Conservation (phyloP, 805 yeast species). For the Kodamaea laetipori region DNA sequence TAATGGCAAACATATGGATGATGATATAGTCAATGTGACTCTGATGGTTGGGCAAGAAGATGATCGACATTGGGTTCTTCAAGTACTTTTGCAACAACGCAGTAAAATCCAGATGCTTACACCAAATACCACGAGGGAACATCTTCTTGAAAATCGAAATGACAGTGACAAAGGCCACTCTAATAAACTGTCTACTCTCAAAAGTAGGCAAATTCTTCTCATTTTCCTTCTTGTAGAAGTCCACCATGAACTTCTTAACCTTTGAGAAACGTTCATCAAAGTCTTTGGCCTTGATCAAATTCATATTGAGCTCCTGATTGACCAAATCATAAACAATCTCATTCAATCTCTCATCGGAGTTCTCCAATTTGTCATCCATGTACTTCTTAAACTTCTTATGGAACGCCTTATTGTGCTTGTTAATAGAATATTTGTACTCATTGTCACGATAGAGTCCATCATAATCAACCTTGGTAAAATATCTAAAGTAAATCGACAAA, state of each 20-base stretch:
- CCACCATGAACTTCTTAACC: constrained; percentile 42
- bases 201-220: constrained; percentile 40
- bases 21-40: constrained; percentile 64
- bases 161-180: constrained; percentile 41
- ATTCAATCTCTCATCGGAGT: constrained; percentile 37
- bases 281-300: constrained; percentile 37
- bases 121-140: constrained; percentile 48
- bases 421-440: constrained; percentile 37
- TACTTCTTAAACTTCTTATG: constrained; percentile 27
- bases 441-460: constrained; percentile 35
- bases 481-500: constrained; percentile 34
- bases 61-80: constrained; percentile 44
- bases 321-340: constrained; percentile 37
- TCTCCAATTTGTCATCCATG: constrained; percentile 36
- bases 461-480: constrained; percentile 29
- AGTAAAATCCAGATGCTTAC: constrained; percentile 32
- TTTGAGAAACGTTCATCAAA: constrained; percentile 34
- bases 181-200: constrained; percentile 27
- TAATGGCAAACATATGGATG: constrained; percentile 52
- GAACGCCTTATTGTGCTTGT: constrained; percentile 33
- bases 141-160: constrained; percentile 34
- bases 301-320: constrained; percentile 40
- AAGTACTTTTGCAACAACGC: constrained; percentile 33
- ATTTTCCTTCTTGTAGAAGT: constrained; percentile 38
- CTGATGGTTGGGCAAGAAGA: constrained; percentile 62